These are phyloP conservation scores for Malassezia pachydermatis DNA, from an alignment of 1,284 basidiomycete genomes.

Conservation along the genomic window DNA sequence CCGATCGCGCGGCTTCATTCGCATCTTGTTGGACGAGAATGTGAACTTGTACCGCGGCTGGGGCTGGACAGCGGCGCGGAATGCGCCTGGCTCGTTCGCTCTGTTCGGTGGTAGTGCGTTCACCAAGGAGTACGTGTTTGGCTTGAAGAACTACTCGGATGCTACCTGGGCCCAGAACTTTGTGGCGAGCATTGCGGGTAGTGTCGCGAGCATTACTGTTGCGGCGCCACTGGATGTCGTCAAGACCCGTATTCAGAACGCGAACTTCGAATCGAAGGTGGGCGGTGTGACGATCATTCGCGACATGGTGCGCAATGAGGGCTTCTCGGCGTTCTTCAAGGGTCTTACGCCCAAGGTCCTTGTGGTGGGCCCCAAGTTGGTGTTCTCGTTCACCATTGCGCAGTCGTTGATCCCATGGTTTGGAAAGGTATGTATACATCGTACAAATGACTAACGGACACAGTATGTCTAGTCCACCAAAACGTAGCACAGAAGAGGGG, in stretches of 20 bases:
- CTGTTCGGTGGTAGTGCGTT: constrained; percentile 83
- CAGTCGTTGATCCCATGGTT: constrained; percentile 91
- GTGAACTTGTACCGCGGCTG: constrained; percentile 82
- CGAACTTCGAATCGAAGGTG: constrained; percentile 84
- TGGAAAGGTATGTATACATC: constrained; percentile 54
- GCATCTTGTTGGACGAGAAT: constrained; percentile 85
- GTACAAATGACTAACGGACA: background rate
- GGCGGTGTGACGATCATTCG: constrained; percentile 73
- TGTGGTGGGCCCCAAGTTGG: constrained; percentile 92
- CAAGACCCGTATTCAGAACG: constrained; percentile 82
- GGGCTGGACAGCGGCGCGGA: constrained; percentile 97
- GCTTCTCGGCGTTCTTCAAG: constrained; percentile 82
- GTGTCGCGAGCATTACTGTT: constrained; percentile 87
- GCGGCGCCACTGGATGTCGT: constrained; percentile 91
- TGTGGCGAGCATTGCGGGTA: constrained; percentile 76
- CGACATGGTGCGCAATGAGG: constrained; percentile 81
- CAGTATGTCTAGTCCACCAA: background rate
- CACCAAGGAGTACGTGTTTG: constrained; percentile 86
- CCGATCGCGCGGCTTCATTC: constrained; percentile 61
- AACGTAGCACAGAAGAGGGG: no score
- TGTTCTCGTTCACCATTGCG: constrained; percentile 94
- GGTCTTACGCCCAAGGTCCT: constrained; percentile 71
- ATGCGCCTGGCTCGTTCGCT: constrained; percentile 90
- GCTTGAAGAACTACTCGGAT: constrained; percentile 74
- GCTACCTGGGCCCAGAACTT: constrained; percentile 83